Base-by-base conservation (phyloP, 2,329 filamentous ascomycete genomes). In the Escovopsis sp. region DNA sequence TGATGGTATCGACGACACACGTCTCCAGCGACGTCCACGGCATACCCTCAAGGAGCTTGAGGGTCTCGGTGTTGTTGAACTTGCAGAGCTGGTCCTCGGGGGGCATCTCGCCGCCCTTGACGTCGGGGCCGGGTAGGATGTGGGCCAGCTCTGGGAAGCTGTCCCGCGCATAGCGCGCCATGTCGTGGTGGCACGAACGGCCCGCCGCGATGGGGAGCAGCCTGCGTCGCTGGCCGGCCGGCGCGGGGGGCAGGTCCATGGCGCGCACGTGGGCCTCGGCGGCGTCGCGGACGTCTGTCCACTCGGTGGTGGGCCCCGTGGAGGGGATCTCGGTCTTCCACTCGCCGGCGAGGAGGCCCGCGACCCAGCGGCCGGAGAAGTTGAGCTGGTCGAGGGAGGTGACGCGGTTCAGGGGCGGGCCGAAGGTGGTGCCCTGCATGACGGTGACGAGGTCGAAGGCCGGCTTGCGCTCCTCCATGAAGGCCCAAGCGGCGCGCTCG, bases 21-120 rank as follows among this genome's bases (percentile, higher is more conserved):
- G 79, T 66, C 57, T 84, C 78, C 30, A 84, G 51, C 4, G 62
- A 56, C 47, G 64, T 74, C 66, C 74, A 84, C 45, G 80, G 60
- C 39, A 83, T 67, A 1, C 76, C 77, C 20, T 20, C 20, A 44
- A 85, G 57, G 37, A 79, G 50, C 51, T 75, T 67, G 24, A 68
- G 71, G 2, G 74, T 75, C 52, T 67, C 67, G 39, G 64, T 65
- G 53, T 76, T 81, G 53, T 83, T 70, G 43, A 68, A 71, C 45
- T 61, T 61, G 55, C 70, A 79, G 35, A 71, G 49, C 46, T 65
- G 50, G 4, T 57, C 58, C 43, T 56, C 56, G 3, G 62, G 54
- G 13, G 61, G 53, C 42, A 61, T 33, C 46, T 63, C 63, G n/a
- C 67, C 68, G 11, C 69, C 68, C 43, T 58, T 51, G 9, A 59